phyloP scores from a whole-genome alignment of 345 rosid genomes.

The Gossypium raimondii region DNA sequence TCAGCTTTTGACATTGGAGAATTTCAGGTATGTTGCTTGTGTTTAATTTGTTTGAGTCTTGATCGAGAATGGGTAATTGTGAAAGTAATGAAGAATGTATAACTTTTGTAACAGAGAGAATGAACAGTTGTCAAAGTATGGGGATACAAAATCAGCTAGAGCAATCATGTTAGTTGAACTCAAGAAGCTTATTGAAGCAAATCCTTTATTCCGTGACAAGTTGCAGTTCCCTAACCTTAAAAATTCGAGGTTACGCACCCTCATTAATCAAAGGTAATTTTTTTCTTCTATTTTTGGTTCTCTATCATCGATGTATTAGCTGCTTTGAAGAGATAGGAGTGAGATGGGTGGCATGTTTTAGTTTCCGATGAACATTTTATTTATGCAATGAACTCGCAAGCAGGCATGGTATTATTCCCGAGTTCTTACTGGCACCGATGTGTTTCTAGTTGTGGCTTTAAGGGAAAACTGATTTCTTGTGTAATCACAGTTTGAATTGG shows the following conservation, averaged over 20 bases:
- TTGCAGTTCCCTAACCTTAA: constrained; percentile 92
- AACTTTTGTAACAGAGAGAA: constrained; percentile 65
- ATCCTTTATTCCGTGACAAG: constrained; percentile 94
- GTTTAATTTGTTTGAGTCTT: neutral
- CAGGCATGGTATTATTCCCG: neutral
- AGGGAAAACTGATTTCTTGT: constrained; percentile 10
- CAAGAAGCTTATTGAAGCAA: constrained; percentile 97
- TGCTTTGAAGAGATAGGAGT: neutral
- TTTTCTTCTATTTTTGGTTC: neutral
- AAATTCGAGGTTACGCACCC: constrained; percentile 84
- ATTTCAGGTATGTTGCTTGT: constrained; percentile 55
- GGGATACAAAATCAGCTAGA: constrained; percentile 97
- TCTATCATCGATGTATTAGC: neutral
- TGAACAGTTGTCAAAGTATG: constrained; percentile 95
- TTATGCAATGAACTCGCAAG: neutral
- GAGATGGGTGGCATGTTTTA: neutral
- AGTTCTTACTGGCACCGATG: neutral
- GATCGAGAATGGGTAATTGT: neutral
- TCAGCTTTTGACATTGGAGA: constrained; percentile 84
- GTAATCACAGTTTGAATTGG: constrained; percentile 57
- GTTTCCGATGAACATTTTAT: neutral
- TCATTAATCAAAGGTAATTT: constrained; percentile 89
- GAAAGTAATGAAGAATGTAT: constrained; percentile 2
- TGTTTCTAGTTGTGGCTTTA: neutral
- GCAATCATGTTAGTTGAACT: constrained; percentile 97